A percentile compares a stretch with the other conserved stretches of the same genome.
Evolutionary conservation across 257 asterid species (phyloP).

Genomic region (Nicotiana undulata): DNA sequence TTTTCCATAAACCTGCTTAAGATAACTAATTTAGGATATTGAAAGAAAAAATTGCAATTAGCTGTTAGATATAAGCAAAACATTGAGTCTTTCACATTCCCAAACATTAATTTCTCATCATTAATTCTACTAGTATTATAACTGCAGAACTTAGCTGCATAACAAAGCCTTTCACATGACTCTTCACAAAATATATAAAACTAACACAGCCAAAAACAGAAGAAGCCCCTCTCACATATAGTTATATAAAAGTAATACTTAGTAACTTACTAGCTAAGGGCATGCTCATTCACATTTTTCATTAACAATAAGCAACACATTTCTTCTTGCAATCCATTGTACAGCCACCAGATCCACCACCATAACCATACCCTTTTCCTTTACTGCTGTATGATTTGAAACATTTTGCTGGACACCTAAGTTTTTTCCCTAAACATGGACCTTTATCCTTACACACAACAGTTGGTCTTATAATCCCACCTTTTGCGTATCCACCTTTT

Average conservation of each 20-base stretch:
- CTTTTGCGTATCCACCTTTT: constrained; percentile 44
- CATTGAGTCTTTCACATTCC: background rate
- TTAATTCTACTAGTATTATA: background rate
- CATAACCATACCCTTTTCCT: constrained; percentile 78
- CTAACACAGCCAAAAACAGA: background rate
- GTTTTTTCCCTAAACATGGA: constrained; percentile 67
- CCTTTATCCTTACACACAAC: constrained; percentile 56
- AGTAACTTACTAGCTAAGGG: background rate
- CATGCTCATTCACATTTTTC: background rate
- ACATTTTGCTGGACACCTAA: constrained; percentile 81
- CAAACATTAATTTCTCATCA: background rate
- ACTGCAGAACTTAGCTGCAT: background rate
- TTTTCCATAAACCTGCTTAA: no score
- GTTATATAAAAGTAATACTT: background rate
- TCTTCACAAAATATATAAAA: background rate
- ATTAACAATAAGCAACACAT: constrained; percentile 64
- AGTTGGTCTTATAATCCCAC: constrained; percentile 35
- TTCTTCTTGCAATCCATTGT: constrained; percentile 71
- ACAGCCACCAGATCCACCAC: constrained; percentile 95
- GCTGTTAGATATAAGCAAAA: no score
- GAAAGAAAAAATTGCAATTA: no score
- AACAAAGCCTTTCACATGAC: background rate
- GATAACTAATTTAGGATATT: no score
- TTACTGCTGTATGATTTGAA: constrained; percentile 58
- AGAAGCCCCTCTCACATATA: background rate